Base-by-base conservation (phyloP, 2,329 filamentous ascomycete species). In the Grosmannia clavigera region DNA sequence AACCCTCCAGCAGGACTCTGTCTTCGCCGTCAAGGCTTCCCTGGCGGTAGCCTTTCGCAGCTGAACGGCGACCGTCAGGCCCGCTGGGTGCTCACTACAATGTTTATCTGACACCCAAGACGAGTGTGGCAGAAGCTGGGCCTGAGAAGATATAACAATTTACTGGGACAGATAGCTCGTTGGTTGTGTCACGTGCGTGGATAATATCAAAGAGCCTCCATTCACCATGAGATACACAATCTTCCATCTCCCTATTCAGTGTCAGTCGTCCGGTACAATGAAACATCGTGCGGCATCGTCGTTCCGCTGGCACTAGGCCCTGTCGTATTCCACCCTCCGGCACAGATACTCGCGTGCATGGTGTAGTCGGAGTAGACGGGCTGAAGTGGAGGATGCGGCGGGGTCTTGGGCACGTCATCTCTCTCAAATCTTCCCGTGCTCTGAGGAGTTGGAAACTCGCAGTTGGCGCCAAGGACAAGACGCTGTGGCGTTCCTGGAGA, bases 1-100 rank as follows among this genome's bases (percentile, higher is more conserved):
- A 69, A 74, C 78, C 64, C 72, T 86, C 38, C 60, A 62, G 19
- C 67, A 68, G 58, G 71, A 73, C 55, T 64, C 68, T 3, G 71
- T 72, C 4, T 73, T 70, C 55, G 71, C 70, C 3, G 70, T 72
- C n/a, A 72, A 72, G 64, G 64, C 68, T n/a, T 67, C 68, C 43
- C 60, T 72, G 12, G 54, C 70, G 10, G 65, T 70, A 6, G 64
- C 68, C 10, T 70, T 71, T 62, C 65, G 64, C 55, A 66, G 9
- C 35, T 59, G 9, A 1, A 16, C 7, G 10, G 29, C 14, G 52
- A 55, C 46, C 53, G 38, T 40, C 33, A 58, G 27, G 55, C 55
- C 9, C 19, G 14, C 27, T 57, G 55, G 55, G 27, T 22, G 7
- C 29, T 50, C 16, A 50, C 5, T 58, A 51, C 19, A 29, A 51